Percentiles rank a stretch among this genome's conserved stretches.
These are phyloP conservation scores for Daldinia grandis DNA, from an alignment of 495 filamentous ascomycete genomes.

Conservation along the genomic window DNA sequence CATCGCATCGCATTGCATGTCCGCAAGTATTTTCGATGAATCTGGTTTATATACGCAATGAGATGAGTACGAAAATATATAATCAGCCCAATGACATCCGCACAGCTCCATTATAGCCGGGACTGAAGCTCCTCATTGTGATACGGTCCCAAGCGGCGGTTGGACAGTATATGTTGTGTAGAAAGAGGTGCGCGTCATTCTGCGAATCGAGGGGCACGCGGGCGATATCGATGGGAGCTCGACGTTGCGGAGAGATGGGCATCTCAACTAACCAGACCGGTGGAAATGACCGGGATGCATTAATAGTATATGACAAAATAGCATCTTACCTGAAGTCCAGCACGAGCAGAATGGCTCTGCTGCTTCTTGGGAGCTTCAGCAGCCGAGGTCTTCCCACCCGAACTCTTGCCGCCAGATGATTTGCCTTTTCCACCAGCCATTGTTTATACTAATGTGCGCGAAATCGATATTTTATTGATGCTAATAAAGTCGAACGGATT, in stretches of 20 bases:
- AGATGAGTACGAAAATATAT: background rate
- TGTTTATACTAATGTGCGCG: slow-evolving; percentile 47
- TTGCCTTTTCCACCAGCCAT: slow-evolving; percentile 91
- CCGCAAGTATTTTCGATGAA: slow-evolving; percentile 1
- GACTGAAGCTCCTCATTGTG: background rate
- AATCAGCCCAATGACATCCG: background rate
- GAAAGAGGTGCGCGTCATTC: slow-evolving; percentile 32
- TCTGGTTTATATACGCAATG: background rate
- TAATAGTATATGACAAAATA: slow-evolving; percentile 10
- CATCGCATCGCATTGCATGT: slow-evolving; percentile 21
- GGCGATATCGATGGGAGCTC: slow-evolving; percentile 30
- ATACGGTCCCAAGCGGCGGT: background rate
- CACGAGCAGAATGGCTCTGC: slow-evolving; percentile 97
- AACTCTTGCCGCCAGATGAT: slow-evolving; percentile 87
- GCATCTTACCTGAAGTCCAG: slow-evolving; percentile 92
- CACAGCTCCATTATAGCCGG: slow-evolving; percentile 1
- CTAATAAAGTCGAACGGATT: background rate
- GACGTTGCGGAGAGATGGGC: slow-evolving; percentile 2
- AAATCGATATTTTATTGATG: slow-evolving; percentile 36
- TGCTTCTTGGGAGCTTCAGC: slow-evolving; percentile 84
- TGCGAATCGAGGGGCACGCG: slow-evolving; percentile 30
- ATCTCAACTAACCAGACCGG: slow-evolving; percentile 9
- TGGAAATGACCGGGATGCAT: slow-evolving; percentile 35
- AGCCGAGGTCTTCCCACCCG: slow-evolving; percentile 81
- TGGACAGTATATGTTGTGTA: slow-evolving; percentile 11